Base-by-base conservation (phyloP, 345 rosid species). In the Linum tenue region DNA sequence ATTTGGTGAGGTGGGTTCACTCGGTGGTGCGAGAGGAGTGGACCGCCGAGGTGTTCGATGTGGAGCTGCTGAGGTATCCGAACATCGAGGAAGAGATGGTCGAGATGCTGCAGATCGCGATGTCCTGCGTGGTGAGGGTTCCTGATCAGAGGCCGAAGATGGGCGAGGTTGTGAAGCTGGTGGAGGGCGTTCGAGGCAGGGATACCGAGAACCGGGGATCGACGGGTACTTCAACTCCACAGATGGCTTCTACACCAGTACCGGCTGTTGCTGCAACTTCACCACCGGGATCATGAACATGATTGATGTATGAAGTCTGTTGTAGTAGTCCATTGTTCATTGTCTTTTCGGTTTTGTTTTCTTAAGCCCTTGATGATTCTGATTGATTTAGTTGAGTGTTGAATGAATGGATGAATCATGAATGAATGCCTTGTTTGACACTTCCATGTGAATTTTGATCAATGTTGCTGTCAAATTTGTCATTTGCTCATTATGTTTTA, bases 51-150 rank as follows among this genome's bases (percentile, higher is more conserved):
- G 99, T 95, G 3, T 94, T 91, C 5, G 99, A 95, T n/a, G 62
- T 91, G 0, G 97, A 91, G 84, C 83, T 95, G 74, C 73, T 89
- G 75, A 83, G 89, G 77, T 86, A 82, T 78, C 84, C 97, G 7
- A 88, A 89, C 68, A 95, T 95, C 59, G 97, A 95, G 69, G 97
- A 95, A 77, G 99, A 95, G 83, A 79, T 95, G 88, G 99, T 95
- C 37, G 99, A 87, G 82, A 83, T 95, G 99, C 71, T 95, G 72
- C 99, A 95, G 78, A 87, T 95, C 39, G 97, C 97, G 14, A 81
- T 95, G 92, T 73, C 99, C 1, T 91, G 99, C 56, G 96, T 91
- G 3, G 83, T 74, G 39, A 86, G 92, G 77, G 74, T 75, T 75
- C 88, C 96, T 0, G 99, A 95, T 69, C 95, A 91, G 70, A 77